phyloP scores from a whole-genome alignment of 2,329 filamentous ascomycete species.

The Aspergillus udagawae region DNA sequence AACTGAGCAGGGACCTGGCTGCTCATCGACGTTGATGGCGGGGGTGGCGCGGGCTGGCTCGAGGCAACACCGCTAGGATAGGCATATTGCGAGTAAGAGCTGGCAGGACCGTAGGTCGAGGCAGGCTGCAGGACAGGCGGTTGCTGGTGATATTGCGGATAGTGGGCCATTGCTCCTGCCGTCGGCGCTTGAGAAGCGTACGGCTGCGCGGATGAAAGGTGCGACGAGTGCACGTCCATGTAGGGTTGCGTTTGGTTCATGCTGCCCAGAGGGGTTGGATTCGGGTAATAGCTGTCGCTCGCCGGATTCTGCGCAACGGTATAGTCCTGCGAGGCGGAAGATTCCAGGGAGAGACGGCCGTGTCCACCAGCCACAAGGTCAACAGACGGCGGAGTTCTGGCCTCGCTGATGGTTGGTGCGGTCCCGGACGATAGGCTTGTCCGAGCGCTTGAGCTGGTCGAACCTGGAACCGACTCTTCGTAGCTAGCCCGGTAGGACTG shows the following conservation, averaged over 20 bases:
- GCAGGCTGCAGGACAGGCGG: slow-evolving; percentile 71
- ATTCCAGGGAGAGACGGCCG: slow-evolving; percentile 32
- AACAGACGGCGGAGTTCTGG: slow-evolving; percentile 68
- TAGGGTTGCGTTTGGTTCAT: slow-evolving; percentile 84
- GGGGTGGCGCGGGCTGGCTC: slow-evolving; percentile 65
- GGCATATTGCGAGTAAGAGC: slow-evolving; percentile 64
- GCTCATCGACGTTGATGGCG: slow-evolving; percentile 67
- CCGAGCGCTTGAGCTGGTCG: slow-evolving; percentile 51
- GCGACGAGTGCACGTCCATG: slow-evolving; percentile 75
- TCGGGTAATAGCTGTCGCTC: slow-evolving; percentile 41
- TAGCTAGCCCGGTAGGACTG: slow-evolving; percentile 74
- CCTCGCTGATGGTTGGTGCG: slow-evolving; percentile 40
- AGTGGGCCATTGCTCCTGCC: slow-evolving; percentile 68
- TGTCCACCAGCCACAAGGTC: slow-evolving; percentile 51
- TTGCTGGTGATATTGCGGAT: slow-evolving; percentile 68
- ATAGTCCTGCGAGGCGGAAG: slow-evolving; percentile 32
- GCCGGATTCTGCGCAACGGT: slow-evolving; percentile 30
- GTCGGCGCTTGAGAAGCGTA: slow-evolving; percentile 73
- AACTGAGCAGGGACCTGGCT: slow-evolving; percentile 64
- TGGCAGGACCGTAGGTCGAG: slow-evolving; percentile 62
- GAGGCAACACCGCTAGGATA: slow-evolving; percentile 76
- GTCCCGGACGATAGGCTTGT: slow-evolving; percentile 55
- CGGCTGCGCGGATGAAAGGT: slow-evolving; percentile 73
- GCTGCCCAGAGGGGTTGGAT: slow-evolving; percentile 38
- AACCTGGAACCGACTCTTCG: slow-evolving; percentile 54